Conservation (phyloP, 2,329 filamentous ascomycete genomes). For the Geosmithia flava region DNA sequence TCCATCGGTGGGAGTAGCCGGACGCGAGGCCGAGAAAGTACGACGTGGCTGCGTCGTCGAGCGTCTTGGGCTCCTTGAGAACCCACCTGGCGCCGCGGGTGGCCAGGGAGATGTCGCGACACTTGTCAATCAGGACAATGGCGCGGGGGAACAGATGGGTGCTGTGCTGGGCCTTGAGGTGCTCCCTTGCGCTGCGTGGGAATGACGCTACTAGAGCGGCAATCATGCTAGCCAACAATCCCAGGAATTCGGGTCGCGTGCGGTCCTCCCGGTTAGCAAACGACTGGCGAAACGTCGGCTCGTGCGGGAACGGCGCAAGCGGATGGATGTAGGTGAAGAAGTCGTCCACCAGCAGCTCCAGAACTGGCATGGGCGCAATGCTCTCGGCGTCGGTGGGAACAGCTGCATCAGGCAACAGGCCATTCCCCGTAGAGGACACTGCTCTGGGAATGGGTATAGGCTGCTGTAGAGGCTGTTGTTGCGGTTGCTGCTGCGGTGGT, state of each 20-base stretch:
- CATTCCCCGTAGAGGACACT: conserved; percentile 27
- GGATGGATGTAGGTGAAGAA: conserved; percentile 78
- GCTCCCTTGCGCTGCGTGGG: conserved; percentile 56
- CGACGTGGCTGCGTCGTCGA: conserved; percentile 54
- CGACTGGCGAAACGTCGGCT: conserved; percentile 61
- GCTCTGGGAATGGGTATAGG: neutral
- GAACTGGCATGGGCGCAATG: conserved; percentile 56
- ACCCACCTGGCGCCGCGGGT: conserved; percentile 47
- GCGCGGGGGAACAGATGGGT: conserved; percentile 56
- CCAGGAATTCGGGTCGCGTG: conserved; percentile 53
- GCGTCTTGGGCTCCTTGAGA: conserved; percentile 31
- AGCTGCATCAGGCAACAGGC: conserved; percentile 32
- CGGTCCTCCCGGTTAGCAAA: conserved; percentile 57
- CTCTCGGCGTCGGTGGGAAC: conserved; percentile 43
- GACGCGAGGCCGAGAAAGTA: conserved; percentile 60
- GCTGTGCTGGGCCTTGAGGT: conserved; percentile 53
- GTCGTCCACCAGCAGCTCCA: conserved; percentile 63
- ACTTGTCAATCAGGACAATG: conserved; percentile 57
- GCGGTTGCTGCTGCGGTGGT: neutral
- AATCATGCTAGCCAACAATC: conserved; percentile 63
- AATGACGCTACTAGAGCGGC: conserved; percentile 64
- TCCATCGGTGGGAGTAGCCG: conserved; percentile 56
- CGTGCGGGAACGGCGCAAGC: conserved; percentile 65
- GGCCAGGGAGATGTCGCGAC: conserved; percentile 54
- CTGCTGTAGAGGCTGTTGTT: neutral